Conservation (phyloP, 106 monocot genomes). For the Ottelia alismoides region DNA sequence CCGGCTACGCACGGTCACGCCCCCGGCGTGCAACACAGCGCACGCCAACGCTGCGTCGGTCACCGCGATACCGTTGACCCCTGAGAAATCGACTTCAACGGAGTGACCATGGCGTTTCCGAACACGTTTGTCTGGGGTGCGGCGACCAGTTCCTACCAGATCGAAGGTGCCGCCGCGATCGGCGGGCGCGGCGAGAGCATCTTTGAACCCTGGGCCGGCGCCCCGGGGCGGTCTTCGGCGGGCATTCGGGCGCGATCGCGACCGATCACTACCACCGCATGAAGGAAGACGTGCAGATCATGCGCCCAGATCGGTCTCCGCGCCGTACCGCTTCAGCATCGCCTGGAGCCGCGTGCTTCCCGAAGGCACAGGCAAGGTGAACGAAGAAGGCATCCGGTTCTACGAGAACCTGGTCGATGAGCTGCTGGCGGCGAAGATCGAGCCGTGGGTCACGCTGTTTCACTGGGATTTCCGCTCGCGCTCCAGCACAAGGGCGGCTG, state of each 20-base stretch:
- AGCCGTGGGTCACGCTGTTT: background rate
- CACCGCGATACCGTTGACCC: no score
- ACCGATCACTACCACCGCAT: background rate
- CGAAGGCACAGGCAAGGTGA: background rate
- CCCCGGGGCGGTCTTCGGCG: background rate
- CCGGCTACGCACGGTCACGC: no score
- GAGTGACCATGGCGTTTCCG: no score
- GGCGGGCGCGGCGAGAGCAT: background rate
- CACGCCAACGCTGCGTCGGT: no score
- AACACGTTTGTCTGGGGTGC: background rate
- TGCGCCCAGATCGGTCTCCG: background rate
- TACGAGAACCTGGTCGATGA: background rate
- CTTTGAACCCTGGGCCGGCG: background rate
- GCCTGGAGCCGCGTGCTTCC: background rate
- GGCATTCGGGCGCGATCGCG: background rate
- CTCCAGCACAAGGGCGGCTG: background rate
- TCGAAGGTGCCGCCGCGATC: background rate
- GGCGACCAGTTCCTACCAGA: background rate
- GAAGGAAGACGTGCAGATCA: background rate
- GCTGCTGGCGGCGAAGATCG: background rate
- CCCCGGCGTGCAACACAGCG: no score
- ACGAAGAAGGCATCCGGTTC: background rate
- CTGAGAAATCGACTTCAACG: no score
- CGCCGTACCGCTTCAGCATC: background rate
- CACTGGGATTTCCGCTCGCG: background rate